Percentiles rank a stretch among this genome's conserved stretches.
Conservation (phyloP, 2,329 filamentous ascomycete species). For the Aspergillus sojae region DNA sequence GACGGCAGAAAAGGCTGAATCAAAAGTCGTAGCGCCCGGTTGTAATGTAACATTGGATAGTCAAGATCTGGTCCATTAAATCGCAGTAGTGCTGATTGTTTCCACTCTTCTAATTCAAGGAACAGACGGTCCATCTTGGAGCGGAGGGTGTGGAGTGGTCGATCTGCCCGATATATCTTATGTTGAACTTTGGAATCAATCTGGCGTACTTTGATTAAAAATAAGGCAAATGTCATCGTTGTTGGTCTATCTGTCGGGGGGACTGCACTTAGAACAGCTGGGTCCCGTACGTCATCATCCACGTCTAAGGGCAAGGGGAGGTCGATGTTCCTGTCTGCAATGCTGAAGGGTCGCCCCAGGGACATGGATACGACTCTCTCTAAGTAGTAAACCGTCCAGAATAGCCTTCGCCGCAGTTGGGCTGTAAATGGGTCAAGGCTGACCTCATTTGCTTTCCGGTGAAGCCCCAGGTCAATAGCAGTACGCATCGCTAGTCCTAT, state of each 20-base stretch:
- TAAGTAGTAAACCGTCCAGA: constrained; percentile 57
- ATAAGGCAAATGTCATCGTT: constrained; percentile 47
- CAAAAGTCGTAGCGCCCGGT: constrained; percentile 53
- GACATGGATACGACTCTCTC: constrained; percentile 55
- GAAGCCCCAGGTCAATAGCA: constrained; percentile 55
- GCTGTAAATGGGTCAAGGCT: constrained; percentile 45
- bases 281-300: constrained; percentile 45
- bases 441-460: constrained; percentile 50
- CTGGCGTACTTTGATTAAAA: constrained; percentile 50
- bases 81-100: constrained; percentile 37
- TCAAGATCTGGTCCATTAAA: constrained; percentile 46
- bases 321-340: constrained; percentile 56
- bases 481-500: constrained; percentile 58
- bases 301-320: constrained; percentile 51
- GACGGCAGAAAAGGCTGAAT: constrained; percentile 55
- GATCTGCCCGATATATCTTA: constrained; percentile 56
- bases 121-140: constrained; percentile 53
- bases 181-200: constrained; percentile 55
- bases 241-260: constrained; percentile 34
- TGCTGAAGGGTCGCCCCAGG: constrained; percentile 54
- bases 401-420: constrained; percentile 52
- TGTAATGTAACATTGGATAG: constrained; percentile 54
- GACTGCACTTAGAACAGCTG: constrained; percentile 34
- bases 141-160: constrained; percentile 47
- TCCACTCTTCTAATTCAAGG: constrained; percentile 52